Evolutionary conservation across 1,284 basidiomycete genomes (phyloP).

Genomic region (Leucoagaricus sp.): DNA sequence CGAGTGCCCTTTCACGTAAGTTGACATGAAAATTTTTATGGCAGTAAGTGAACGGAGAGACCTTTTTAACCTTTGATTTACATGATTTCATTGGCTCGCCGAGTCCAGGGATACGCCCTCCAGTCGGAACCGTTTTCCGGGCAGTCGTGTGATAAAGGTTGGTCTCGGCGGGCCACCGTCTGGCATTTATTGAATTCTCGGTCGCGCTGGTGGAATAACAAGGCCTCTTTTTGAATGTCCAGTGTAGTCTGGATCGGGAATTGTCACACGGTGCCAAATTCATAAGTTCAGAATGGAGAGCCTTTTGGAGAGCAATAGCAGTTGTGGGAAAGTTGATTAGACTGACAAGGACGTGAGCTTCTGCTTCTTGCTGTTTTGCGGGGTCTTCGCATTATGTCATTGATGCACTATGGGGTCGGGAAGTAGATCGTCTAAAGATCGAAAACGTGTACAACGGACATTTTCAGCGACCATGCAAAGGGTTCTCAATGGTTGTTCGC

Average conservation of each 20-base stretch:
- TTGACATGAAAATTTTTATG: slow-evolving; percentile 5
- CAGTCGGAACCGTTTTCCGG: background rate
- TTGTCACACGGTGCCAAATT: background rate
- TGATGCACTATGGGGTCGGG: slow-evolving; percentile 12
- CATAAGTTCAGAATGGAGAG: background rate
- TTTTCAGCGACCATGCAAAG: background rate
- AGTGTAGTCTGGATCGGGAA: background rate
- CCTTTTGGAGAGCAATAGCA: background rate
- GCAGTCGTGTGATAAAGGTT: background rate
- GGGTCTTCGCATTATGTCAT: slow-evolving; percentile 10
- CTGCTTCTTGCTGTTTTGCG: background rate
- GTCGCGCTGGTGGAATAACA: background rate
- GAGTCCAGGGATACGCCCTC: slow-evolving; percentile 1
- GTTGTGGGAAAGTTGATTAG: slow-evolving; percentile 4
- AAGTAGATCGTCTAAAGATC: background rate
- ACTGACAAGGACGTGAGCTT: slow-evolving; percentile 2
- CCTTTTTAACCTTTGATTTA: background rate
- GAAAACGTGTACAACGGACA: background rate
- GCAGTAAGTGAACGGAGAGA: background rate
- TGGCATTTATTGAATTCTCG: too few relatives aligned
- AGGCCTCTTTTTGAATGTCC: background rate
- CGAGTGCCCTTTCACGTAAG: slow-evolving; percentile 8
- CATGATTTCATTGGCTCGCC: background rate
- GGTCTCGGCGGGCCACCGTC: background rate
- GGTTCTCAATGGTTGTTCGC: background rate